Percentiles rank a stretch among this genome's conserved stretches.
These are phyloP conservation scores for Tolypocladium sp. DNA, from an alignment of 2,329 filamentous ascomycete genomes.

Conservation along the genomic window DNA sequence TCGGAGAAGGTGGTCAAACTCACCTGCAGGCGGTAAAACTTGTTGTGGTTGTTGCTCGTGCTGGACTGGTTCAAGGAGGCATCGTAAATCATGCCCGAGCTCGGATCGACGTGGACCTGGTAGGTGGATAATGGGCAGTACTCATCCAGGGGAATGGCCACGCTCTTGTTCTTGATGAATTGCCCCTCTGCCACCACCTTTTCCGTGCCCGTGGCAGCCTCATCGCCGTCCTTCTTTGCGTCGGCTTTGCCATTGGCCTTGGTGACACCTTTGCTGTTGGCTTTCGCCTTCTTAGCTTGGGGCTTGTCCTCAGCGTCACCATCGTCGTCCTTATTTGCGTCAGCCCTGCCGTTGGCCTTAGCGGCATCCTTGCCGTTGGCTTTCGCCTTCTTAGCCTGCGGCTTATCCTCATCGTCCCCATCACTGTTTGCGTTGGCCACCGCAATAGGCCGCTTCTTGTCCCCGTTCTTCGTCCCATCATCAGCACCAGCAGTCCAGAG, in stretches of 20 bases:
- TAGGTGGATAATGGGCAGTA: constrained; percentile 25
- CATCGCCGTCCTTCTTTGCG: constrained; percentile 14
- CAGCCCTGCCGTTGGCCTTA: too few relatives aligned
- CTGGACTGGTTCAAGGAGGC: constrained; percentile 75
- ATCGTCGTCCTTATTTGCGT: constrained; percentile 3
- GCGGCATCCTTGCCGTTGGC: not conserved
- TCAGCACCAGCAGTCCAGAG: constrained; percentile 9
- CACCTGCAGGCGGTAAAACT: constrained; percentile 71
- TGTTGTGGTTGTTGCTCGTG: constrained; percentile 64
- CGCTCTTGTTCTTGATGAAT: constrained; percentile 34
- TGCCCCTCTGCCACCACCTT: constrained; percentile 31
- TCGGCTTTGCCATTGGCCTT: constrained; percentile 24
- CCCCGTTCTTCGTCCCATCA: constrained; percentile 2
- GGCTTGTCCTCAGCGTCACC: constrained; percentile 14
- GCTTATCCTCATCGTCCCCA: constrained; percentile 9
- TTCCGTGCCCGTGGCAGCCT: constrained; percentile 22
- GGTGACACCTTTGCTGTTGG: constrained; percentile 11
- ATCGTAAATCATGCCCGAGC: constrained; percentile 60
- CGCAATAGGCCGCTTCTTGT: constrained; percentile 16
- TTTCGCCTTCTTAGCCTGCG: not conserved
- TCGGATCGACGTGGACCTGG: constrained; percentile 56
- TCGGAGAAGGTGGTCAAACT: constrained; percentile 7
- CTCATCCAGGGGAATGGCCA: constrained; percentile 43
- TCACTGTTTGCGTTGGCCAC: constrained; percentile 10
- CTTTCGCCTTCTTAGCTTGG: constrained; percentile 19